These are phyloP conservation scores for Ambrosia artemisiifolia DNA, from an alignment of 129 eudicot species.

Conservation along the genomic window DNA sequence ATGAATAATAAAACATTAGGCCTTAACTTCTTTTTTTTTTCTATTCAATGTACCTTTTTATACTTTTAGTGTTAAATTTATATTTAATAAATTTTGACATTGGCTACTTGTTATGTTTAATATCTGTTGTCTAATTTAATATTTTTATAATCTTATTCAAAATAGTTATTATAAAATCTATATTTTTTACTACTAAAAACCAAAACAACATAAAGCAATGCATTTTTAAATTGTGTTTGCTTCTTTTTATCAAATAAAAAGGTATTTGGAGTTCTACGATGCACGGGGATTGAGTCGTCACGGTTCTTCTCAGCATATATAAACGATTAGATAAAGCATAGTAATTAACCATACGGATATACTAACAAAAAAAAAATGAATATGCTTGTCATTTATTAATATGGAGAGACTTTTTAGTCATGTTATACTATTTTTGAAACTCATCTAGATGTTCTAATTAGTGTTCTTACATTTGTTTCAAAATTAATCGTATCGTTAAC, in stretches of 20 bases:
- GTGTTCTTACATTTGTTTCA: no score
- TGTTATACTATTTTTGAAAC: no score
- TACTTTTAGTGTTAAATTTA: not conserved
- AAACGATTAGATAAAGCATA: not conserved
- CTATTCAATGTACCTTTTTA: not conserved
- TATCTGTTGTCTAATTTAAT: not conserved
- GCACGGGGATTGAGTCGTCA: slow-evolving; percentile 1
- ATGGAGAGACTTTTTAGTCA: no score
- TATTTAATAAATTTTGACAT: not conserved
- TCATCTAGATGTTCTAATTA: no score
- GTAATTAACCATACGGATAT: not conserved
- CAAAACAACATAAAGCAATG: not conserved
- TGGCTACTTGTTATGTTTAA: not conserved
- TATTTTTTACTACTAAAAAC: not conserved
- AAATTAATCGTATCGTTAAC: no score
- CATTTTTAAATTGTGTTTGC: not conserved
- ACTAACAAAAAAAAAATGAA: no score
- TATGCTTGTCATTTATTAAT: no score
- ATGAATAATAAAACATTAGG: not conserved
- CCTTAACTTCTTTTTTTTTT: not conserved
- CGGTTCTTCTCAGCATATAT: not conserved
- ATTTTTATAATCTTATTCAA: not conserved
- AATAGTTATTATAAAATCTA: not conserved
- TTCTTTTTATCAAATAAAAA: not conserved
- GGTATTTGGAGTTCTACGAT: not conserved